Evolutionary conservation across 108 stramenopile genomes (phyloP), one percentile per base, ranked within the genome.

Genomic region (Phaeodactylum tricornutum): DNA sequence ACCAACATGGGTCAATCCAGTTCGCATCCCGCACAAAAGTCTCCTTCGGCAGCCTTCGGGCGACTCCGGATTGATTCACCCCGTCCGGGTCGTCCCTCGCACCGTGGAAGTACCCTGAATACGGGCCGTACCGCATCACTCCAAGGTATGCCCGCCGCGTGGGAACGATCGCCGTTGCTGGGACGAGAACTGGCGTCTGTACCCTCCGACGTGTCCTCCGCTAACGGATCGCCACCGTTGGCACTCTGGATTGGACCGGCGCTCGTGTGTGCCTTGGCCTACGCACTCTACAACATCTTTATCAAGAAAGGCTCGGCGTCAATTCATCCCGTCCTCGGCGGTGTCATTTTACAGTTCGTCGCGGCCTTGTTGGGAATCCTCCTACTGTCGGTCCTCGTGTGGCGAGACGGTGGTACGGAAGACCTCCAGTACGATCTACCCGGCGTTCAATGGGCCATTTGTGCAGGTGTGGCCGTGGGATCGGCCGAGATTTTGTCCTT

Each of bases 281-380:
- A 83, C 49, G 81, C 81, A 12, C 49, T 82, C 21, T 83, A 83
- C 65, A 83, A 83, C 52, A 77, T 81, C 29, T 83, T 75, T 43
- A 83, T 83, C 56, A 83, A 83, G 43, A 76, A 83, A 50, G 81
- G 74, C 28, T 61, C 59, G 20, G 51, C 59, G 0, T 49, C 58
- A 20, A 83, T 83, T 37, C 43, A 83, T 64, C 81, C 81, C 11
- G 59, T 83, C 9, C 51, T 83, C 2, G 81, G 81, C 8, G 81
- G 81, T 28, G 81, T 83, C 41, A 66, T 83, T 36, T 60, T 83
- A 27, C 81, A 83, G 59, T 43, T 83, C 36, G 81, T 83, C 6
- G 81, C 81, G 7, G 81, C 81, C 2, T 4, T 73, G 6, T 47
- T 83, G 29, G 81, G 81, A 19, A 47, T 44, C 1, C 2, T 58